Base-by-base conservation (phyloP, 306 rosid genomes). In the Quercus robur region DNA sequence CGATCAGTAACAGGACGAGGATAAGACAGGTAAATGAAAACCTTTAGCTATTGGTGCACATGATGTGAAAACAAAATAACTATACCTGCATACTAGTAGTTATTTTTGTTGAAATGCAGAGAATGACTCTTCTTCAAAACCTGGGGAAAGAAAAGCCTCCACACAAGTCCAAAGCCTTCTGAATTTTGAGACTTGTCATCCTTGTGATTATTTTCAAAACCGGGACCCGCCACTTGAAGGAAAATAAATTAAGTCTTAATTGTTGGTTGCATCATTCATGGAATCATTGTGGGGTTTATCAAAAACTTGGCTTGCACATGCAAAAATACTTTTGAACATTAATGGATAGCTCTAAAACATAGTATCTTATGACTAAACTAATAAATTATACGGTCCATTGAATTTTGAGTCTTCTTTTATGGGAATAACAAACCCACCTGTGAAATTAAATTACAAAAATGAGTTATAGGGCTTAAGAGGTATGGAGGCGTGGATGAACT, bases 201-300 rank as follows among this genome's bases (percentile, higher is more conserved):
- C 5, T 49, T 56, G 52, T 23, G 66, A 51, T 74, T 30, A 54
- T 8, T 69, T 62, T 70, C 64, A 81, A 74, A 33, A 35, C 15
- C 11, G 63, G 83, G 82, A 58, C 76, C 82, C 73, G 44, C 49
- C 14, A 70, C 33, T 77, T 62, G 70, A 69, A 38, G 63, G 77
- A 30, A 56, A 19, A 61, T 12, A 68, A 20, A 68, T 20, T 13
- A 25, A 33, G 71, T 21, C 71, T 52, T 69, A 59, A 52, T 64
- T 58, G 26, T 35, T 33, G 28, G 38, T 49, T 4, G 33, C 54
- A 51, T 49, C 35, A 67, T 66, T 77, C 59, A 54, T 59, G n/a
- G 26, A 72, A 61, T 71, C 62, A 59, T 28, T 30, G 31, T 19
- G 64, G 56, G 46, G 56, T 33, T 75, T 41, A 38, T 38, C 1